Conservation (phyloP, 1,284 basidiomycete genomes). For the Irpex sp. region DNA sequence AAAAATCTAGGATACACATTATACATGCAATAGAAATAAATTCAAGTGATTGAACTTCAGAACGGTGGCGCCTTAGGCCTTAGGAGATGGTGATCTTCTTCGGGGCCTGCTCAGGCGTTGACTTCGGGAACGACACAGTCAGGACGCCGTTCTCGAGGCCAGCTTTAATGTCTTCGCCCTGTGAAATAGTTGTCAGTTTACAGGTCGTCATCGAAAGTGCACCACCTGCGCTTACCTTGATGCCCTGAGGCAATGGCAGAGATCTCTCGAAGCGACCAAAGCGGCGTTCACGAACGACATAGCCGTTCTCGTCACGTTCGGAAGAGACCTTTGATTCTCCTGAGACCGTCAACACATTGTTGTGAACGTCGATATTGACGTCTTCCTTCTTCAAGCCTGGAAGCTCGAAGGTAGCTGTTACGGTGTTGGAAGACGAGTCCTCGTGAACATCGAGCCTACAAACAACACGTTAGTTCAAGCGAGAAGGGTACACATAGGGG, state of each 20-base stretch:
- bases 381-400: slow-evolving; percentile 41
- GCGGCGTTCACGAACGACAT: slow-evolving; percentile 39
- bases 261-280: slow-evolving; percentile 40
- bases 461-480: background rate
- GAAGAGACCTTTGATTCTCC: slow-evolving; percentile 31
- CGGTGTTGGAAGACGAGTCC: slow-evolving; percentile 31
- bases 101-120: slow-evolving; percentile 24
- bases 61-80: background rate
- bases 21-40: too few relatives aligned
- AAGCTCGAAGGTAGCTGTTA: slow-evolving; percentile 44
- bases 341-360: slow-evolving; percentile 37
- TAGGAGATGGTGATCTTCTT: slow-evolving; percentile 30
- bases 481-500: background rate
- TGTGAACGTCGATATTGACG: slow-evolving; percentile 37
- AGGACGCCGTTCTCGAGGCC: slow-evolving; percentile 39
- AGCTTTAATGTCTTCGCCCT: slow-evolving; percentile 37
- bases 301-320: slow-evolving; percentile 35
- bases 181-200: background rate
- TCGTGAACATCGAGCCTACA: slow-evolving; percentile 46
- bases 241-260: slow-evolving; percentile 37
- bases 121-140: slow-evolving; percentile 39
- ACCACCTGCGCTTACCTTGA: slow-evolving; percentile 31
- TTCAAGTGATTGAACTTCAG: too few relatives aligned
- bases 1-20: too few relatives aligned
- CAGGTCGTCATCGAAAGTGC: background rate